A percentile compares a stretch with the other conserved stretches of the same genome.
Conservation (phyloP, 495 filamentous ascomycete species). For the Penicillium nucicola region DNA sequence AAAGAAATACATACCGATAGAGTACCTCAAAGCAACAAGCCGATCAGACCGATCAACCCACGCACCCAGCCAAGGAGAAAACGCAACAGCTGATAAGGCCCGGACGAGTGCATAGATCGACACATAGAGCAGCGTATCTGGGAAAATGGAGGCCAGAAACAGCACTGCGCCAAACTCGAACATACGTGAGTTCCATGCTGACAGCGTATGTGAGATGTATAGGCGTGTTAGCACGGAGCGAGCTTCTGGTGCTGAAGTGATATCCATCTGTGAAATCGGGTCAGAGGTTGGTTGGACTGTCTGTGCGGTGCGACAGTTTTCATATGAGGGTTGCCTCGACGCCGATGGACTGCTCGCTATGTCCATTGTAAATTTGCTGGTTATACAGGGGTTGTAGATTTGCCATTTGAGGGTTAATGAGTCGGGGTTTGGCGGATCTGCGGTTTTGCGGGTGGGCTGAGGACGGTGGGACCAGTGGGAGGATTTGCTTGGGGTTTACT, state of each 20-base stretch:
- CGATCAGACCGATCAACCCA: conserved; percentile 44
- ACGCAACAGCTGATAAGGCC: conserved; percentile 22
- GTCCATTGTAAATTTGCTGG: neutral
- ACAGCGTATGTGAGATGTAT: conserved; percentile 61
- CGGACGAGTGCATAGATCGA: conserved; percentile 40
- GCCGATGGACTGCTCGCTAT: neutral
- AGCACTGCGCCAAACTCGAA: conserved; percentile 66
- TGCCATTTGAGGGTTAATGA: neutral
- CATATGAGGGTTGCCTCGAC: neutral
- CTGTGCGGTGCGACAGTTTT: neutral
- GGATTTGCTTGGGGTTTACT: too few species aligned
- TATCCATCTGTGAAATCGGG: neutral
- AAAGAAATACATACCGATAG: conserved; percentile 36
- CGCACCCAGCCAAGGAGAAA: conserved; percentile 46
- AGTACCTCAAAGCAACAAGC: conserved; percentile 45
- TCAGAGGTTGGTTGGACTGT: neutral
- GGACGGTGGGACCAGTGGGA: too few species aligned
- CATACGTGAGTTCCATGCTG: conserved; percentile 67
- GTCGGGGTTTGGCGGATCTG: neutral
- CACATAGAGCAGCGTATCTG: conserved; percentile 47
- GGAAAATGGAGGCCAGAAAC: conserved; percentile 58
- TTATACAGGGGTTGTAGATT: neutral
- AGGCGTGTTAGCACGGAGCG: conserved; percentile 29
- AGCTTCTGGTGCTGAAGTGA: neutral
- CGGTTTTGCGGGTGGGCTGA: conserved; percentile 8